A percentile compares a stretch with the other conserved stretches of the same genome.
Evolutionary conservation across 305 asterid species (phyloP).

Genomic region (Solanum hybrid): DNA sequence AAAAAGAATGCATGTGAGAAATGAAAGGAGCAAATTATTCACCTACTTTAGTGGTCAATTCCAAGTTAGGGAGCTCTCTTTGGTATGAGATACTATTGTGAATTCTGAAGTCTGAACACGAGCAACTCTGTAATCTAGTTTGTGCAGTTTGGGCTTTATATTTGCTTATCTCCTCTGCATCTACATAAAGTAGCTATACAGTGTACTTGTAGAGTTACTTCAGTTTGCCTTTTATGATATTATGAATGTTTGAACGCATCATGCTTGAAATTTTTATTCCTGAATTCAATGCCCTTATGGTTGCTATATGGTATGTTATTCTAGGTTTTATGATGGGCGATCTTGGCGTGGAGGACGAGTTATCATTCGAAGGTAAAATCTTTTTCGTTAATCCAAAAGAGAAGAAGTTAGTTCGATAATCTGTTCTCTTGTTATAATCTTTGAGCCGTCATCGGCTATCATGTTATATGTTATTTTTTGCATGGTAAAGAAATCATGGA

Average conservation of each 20-base stretch:
- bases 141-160: background rate
- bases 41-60: background rate
- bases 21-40: background rate
- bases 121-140: background rate
- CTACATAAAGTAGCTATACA: background rate
- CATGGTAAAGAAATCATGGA: background rate
- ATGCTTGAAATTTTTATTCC: background rate
- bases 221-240: background rate
- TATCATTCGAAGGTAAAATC: conserved; percentile 23
- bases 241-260: background rate
- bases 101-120: background rate
- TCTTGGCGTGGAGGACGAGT: conserved; percentile 13
- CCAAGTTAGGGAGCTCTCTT: background rate
- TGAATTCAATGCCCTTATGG: background rate
- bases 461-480: background rate
- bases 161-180: background rate
- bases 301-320: conserved; percentile 11
- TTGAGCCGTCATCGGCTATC: background rate
- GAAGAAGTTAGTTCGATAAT: background rate
- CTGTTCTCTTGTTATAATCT: background rate
- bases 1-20: background rate
- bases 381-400: background rate
- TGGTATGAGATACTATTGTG: background rate
- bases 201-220: background rate
- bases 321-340: conserved; percentile 34